Base-by-base conservation (phyloP, 345 rosid genomes). In the Dipteronia dyeriana region DNA sequence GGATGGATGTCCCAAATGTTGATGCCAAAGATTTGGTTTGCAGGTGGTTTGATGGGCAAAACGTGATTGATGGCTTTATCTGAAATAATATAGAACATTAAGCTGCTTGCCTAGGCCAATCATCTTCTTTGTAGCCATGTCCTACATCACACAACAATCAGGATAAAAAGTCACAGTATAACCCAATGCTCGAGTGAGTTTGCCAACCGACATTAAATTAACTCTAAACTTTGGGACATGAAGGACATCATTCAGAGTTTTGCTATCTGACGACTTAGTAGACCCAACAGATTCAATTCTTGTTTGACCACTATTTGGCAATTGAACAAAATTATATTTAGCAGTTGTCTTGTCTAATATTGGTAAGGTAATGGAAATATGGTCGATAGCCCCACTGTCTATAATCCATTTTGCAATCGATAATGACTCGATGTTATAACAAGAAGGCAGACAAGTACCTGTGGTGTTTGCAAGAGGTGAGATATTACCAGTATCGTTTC, bases 41-140 rank as follows among this genome's bases (percentile, higher is more conserved):
- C 2, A 38, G 0, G 11, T 7, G 22, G 68, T 19, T 0, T 1
- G 10, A 20, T 45, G 25, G 3, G 54, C 22, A 1, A 66, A 14
- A 16, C 10, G 5, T 38, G 73, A 12, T 25, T 65, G 56, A n/a
- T 79, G 39, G 14, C 11, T 49, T 6, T 51, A 13, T 22, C 14
- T 54, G 1, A 66, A 61, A 43, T 43, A 57, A 29, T 78, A 78
- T 0, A 73, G 17, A 0, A 8, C 22, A 10, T 78, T 53, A 41
- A n/a, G 23, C 1, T 31, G 62, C 65, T 26, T 68, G 20, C 66
- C 70, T 34, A 43, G 19, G 39, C 75, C 74, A 83, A 74, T 83
- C 66, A 14, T 34, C 49, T 17, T 72, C 66, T 12, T 53, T 47
- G n/a, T 66, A 5, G 16, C 13, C 11, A 68, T 1, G 43, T 78